Percentiles rank a stretch among this genome's conserved stretches.
Evolutionary conservation across 2,329 filamentous ascomycete genomes (phyloP).

Genomic region (Fusarium poae): DNA sequence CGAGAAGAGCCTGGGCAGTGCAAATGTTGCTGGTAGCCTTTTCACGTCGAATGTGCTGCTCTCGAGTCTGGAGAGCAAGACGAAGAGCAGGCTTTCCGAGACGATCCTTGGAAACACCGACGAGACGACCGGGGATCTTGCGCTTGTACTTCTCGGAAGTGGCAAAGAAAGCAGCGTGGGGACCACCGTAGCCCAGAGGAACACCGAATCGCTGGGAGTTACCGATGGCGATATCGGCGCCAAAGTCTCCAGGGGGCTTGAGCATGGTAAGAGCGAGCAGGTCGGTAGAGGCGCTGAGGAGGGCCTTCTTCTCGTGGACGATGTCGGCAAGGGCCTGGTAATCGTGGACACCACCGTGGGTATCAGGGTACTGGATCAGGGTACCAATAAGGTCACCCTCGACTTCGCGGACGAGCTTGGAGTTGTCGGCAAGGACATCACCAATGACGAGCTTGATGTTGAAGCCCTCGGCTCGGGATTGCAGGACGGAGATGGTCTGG

Average conservation of each 20-base stretch:
- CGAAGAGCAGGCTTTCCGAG: slow-evolving; percentile 71
- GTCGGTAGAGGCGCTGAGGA: slow-evolving; percentile 90
- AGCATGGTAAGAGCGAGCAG: slow-evolving; percentile 88
- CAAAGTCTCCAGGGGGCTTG: slow-evolving; percentile 92
- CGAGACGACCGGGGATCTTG: slow-evolving; percentile 90
- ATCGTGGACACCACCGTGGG: slow-evolving; percentile 83
- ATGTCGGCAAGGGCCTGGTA: slow-evolving; percentile 79
- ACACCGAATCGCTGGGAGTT: slow-evolving; percentile 93
- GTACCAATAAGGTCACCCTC: slow-evolving; percentile 89
- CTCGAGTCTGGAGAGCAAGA: slow-evolving; percentile 89
- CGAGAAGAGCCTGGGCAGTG: slow-evolving; percentile 91
- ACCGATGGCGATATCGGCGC: slow-evolving; percentile 94
- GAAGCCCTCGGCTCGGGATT: slow-evolving; percentile 88
- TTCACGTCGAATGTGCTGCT: slow-evolving; percentile 95
- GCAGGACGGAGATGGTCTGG: slow-evolving; percentile 87
- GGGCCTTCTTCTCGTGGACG: slow-evolving; percentile 82
- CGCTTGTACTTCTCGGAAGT: slow-evolving; percentile 84
- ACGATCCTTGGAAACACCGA: slow-evolving; percentile 91
- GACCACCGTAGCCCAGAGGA: slow-evolving; percentile 90
- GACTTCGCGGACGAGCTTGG: slow-evolving; percentile 76
- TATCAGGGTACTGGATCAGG: slow-evolving; percentile 93
- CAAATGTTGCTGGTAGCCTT: slow-evolving; percentile 98
- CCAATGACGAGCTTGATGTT: slow-evolving; percentile 82
- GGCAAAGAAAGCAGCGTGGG: slow-evolving; percentile 95
- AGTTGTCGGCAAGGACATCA: slow-evolving; percentile 76